Base-by-base conservation (phyloP, 441 rosid genomes). In the Gossypium gossypioides region DNA sequence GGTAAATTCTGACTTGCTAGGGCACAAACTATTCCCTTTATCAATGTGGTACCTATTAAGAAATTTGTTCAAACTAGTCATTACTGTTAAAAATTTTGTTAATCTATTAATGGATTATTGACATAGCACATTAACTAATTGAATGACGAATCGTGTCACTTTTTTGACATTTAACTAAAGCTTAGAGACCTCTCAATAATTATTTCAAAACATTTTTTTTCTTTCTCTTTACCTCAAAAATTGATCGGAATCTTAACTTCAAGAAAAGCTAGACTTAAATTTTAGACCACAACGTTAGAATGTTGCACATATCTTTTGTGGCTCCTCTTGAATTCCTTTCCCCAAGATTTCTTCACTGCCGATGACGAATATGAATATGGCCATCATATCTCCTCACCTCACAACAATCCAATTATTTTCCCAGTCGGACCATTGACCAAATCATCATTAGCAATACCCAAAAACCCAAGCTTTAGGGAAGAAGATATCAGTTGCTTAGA, bases 231-330 rank as follows among this genome's bases (percentile, higher is more conserved):
- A 6, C 40, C 40, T 34, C 8, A 34, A 6, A 34, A 34, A 34
- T 34, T 92, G 15, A 90, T 90, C 9, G 95, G 96, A 78, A 77
- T 75, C 22, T 73, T 75, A 2, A 44, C 82, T 10, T 70, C 89
- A 68, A 82, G 79, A 58, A 82, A 76, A 72, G 85, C 78, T 21
- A 82, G 97, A 75, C 91, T 92, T 79, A 79, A 79, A 48, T 90
- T 92, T 27, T 92, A 96, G 96, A 86, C 59, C 65, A 81, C 87
- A 75, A 82, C 87, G n/a, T 62, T 89, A 64, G 72, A 85, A 15
- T 80, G 96, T 72, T 82, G 82, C 2, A 82, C 75, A 46, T 68
- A 75, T 27, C 86, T 90, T 1, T 51, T 50, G 34, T 89, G 94
- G 90, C 80, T 92, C 12, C 78, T 90, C 15, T 1, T 62, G 15